Conservation (phyloP, 441 rosid genomes). For the Manihot esculenta region DNA sequence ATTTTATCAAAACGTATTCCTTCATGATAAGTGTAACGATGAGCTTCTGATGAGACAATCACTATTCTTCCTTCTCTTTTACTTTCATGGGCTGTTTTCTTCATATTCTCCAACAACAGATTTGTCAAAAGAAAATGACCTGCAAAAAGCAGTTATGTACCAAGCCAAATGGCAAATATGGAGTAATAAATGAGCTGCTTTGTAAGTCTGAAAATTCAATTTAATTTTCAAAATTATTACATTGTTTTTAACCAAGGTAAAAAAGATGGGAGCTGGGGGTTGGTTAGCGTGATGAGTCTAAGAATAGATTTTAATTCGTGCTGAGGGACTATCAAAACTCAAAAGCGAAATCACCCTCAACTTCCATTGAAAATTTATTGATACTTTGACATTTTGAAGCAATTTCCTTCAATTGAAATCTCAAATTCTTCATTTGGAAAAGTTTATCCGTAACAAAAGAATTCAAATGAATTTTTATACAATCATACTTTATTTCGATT, state of each 20-base stretch:
- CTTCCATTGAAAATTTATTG: background rate
- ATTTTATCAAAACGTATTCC: constrained; percentile 60
- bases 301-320: background rate
- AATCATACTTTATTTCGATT: no score
- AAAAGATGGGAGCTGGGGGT: no score
- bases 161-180: background rate
- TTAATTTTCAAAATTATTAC: background rate
- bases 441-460: no score
- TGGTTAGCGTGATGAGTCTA: background rate
- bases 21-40: constrained; percentile 39
- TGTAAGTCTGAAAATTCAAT: background rate
- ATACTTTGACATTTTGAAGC: background rate
- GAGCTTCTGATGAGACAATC: constrained; percentile 55
- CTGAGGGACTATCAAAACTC: background rate
- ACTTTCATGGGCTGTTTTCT: constrained; percentile 49
- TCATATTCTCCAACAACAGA: constrained; percentile 61
- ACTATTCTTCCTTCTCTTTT: constrained; percentile 60
- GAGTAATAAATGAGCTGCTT: background rate
- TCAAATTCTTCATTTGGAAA: no score
- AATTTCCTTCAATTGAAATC: no score
- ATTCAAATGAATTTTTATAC: no score
- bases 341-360: constrained; percentile 7
- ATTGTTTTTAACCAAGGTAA: no score
- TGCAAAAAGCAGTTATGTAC: constrained; percentile 23
- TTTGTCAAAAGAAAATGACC: constrained; percentile 72